Evolutionary conservation across 2,329 filamentous ascomycete species (phyloP).

Genomic region (Aspergillus sp.): DNA sequence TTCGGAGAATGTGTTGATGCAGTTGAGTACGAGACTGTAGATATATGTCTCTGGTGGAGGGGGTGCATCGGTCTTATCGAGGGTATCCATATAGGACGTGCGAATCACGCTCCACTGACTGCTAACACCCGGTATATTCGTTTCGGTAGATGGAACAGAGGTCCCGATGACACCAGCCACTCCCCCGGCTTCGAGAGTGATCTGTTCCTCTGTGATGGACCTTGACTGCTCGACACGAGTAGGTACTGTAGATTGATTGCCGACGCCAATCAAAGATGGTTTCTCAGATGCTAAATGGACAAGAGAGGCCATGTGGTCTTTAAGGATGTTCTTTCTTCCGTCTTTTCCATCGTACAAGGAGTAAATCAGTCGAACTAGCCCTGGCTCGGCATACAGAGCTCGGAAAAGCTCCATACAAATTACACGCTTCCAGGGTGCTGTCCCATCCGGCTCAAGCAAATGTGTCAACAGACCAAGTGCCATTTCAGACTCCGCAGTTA

Average conservation of each 20-base stretch:
- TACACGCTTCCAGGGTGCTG: constrained; percentile 73
- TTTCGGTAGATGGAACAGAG: constrained; percentile 57
- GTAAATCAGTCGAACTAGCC: constrained; percentile 71
- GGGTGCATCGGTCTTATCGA: constrained; percentile 85
- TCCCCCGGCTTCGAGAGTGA: constrained; percentile 80
- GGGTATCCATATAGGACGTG: constrained; percentile 82
- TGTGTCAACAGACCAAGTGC: constrained; percentile 74
- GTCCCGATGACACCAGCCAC: constrained; percentile 79
- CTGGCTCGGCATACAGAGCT: constrained; percentile 73
- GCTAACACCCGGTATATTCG: constrained; percentile 68
- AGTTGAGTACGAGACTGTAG: constrained; percentile 80
- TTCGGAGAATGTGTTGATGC: constrained; percentile 83
- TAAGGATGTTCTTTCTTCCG: constrained; percentile 66
- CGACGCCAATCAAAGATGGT: constrained; percentile 76
- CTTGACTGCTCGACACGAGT: constrained; percentile 50
- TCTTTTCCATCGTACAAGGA: constrained; percentile 66
- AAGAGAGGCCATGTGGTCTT: constrained; percentile 75
- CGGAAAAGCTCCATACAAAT: constrained; percentile 87
- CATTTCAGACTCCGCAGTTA: constrained; percentile 73
- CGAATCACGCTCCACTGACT: constrained; percentile 83
- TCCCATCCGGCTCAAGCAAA: constrained; percentile 74
- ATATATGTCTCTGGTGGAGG: constrained; percentile 83
- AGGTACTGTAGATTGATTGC: constrained; percentile 79
- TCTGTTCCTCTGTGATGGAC: constrained; percentile 63
- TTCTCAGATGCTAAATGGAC: constrained; percentile 91